Evolutionary conservation across 208 protist genomes (phyloP).

Genomic region (Acanthamoeba royreba): DNA sequence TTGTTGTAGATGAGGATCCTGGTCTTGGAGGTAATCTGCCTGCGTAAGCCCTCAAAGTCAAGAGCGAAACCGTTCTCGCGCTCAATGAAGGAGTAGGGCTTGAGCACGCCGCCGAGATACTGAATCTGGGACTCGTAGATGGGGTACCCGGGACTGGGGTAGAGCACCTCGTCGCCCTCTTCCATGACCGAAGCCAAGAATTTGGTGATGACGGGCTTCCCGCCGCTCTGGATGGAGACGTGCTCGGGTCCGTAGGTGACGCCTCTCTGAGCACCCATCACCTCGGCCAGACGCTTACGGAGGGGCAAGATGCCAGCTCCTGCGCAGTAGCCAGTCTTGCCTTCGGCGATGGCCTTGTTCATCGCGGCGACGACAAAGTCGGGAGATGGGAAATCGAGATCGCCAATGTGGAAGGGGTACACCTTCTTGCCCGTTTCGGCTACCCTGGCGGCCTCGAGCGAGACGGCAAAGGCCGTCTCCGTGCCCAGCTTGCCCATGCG

Average conservation of each 20-base stretch:
- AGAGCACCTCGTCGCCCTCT: constrained; percentile 51
- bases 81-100: constrained; percentile 47
- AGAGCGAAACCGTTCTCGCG: constrained; percentile 9
- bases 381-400: constrained; percentile 50
- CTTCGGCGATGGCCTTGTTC: constrained; percentile 48
- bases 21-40: constrained; percentile 2
- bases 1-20: constrained; percentile 62
- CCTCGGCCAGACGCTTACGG: constrained; percentile 45
- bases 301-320: constrained; percentile 46
- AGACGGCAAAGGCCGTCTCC: constrained; percentile 51
- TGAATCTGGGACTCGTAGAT: constrained; percentile 59
- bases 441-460: constrained; percentile 24
- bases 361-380: background rate
- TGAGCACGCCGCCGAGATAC: constrained; percentile 42
- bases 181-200: constrained; percentile 44
- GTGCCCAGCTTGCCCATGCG: constrained; percentile 53
- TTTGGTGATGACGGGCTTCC: constrained; percentile 58
- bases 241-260: constrained; percentile 39
- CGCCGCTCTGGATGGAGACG: constrained; percentile 47
- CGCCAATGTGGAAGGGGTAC: constrained; percentile 58
- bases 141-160: constrained; percentile 55
- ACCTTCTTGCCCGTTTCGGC: constrained; percentile 49
- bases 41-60: constrained; percentile 9
- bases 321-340: constrained; percentile 54
- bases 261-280: background rate